phyloP scores from a whole-genome alignment of 192 early-diverging fungal genomes.

The Rhizoclosmatium sp. region DNA sequence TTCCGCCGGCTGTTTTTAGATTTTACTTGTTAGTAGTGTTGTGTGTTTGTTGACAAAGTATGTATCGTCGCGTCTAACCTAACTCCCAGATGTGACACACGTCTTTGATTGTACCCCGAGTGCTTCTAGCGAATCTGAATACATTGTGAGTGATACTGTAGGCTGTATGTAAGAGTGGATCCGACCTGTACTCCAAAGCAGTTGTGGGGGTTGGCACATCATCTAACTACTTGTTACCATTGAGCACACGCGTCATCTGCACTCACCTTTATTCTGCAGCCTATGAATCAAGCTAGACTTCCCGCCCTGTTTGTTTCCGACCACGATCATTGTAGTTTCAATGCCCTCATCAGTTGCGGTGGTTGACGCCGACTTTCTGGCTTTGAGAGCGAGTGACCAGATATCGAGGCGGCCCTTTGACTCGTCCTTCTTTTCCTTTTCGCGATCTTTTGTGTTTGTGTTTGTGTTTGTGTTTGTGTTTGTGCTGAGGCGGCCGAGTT shows the following conservation, averaged over 20 bases:
- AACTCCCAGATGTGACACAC: constrained; percentile 64
- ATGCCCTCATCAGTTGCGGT: constrained; percentile 41
- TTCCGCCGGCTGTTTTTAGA: constrained; percentile 52
- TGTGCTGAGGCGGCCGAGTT: no score
- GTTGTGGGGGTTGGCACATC: constrained; percentile 53
- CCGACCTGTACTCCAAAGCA: constrained; percentile 59
- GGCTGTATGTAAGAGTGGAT: not conserved
- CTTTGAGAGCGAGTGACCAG: constrained; percentile 55
- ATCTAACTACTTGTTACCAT: constrained; percentile 40
- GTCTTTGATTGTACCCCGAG: constrained; percentile 59
- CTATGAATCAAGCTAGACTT: constrained; percentile 55
- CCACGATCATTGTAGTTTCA: constrained; percentile 55
- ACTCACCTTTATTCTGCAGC: constrained; percentile 57
- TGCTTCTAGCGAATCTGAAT: constrained; percentile 44
- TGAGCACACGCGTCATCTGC: not conserved
- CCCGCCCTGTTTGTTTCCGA: constrained; percentile 48
- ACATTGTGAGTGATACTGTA: not conserved
- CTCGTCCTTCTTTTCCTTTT: not conserved
- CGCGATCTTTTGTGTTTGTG: no score
- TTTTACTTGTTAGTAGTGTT: not conserved
- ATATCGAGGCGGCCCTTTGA: constrained; percentile 35
- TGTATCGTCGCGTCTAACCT: constrained; percentile 17
- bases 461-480: no score
- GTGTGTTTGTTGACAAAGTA: not conserved
- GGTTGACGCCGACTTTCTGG: constrained; percentile 3